Evolutionary conservation across 2,329 filamentous ascomycete species (phyloP), one percentile per base, ranked within the genome.

Genomic region (Nemania sp.): DNA sequence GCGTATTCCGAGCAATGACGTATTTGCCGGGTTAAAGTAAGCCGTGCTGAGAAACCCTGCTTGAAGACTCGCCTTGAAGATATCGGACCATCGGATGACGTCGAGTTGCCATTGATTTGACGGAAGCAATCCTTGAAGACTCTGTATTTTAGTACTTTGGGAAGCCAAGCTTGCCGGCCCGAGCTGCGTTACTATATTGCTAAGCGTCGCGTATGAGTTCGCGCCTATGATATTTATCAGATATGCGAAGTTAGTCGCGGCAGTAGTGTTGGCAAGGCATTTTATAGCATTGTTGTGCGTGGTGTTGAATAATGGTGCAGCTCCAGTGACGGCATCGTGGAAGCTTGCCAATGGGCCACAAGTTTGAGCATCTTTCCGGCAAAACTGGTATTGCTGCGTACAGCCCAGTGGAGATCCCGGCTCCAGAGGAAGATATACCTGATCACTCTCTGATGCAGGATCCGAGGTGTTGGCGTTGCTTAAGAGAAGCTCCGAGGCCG

Each of bases 31-130:
- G 29, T 29, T 20, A 8, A 43, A 43, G 20, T 66, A 60, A 3
- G 54, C 64, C 5, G 29, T 38, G n/a, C 66, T 49, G 24, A 66
- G 24, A 38, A 63, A 68, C 2, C 26, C n/a, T 2, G 38, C 47
- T 41, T 70, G 65, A 13, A 26, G n/a, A 29, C 24, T 11, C 0
- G 68, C 68, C 52, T 59, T 58, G 15, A 3, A 43, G 27, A 62
- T 66, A 24, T 61, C 54, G 11, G 8, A 59, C 56, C 54, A 64
- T 1, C 53, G 27, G 22, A n/a, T 43, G 1, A 69, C 55, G n/a
- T 70, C 69, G 10, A 64, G 47, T 22, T 70, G 63, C 66, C 69
- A 69, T 47, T 70, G 69, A 13, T 69, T 64, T 1, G 51, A 24
- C 11, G 52, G 29, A 0, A 70, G 22, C 1, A 55, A 47, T 1